phyloP scores from a whole-genome alignment of 1,284 basidiomycete species.

The Sanguinoderma infundibulare region DNA sequence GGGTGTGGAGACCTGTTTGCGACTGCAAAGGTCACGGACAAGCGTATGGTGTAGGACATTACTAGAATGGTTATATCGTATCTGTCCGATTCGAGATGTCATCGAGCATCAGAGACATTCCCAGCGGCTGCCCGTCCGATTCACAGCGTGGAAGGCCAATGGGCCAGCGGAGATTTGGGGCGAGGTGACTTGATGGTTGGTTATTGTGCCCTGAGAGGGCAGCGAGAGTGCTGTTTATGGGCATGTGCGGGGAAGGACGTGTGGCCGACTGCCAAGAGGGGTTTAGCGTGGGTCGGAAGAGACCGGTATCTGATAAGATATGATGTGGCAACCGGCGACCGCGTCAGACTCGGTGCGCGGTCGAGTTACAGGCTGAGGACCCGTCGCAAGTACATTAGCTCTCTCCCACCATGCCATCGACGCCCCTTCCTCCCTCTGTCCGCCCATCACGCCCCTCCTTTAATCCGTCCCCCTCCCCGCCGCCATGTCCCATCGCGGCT shows the following conservation, averaged over 20 bases:
- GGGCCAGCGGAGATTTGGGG: no score
- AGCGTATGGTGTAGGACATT: background rate
- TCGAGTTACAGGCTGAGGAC: no score
- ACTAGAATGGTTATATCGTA: no score
- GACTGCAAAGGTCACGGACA: background rate
- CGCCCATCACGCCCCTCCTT: constrained; percentile 1
- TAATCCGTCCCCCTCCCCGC: background rate
- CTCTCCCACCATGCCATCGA: constrained; percentile 9
- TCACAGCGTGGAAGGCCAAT: no score
- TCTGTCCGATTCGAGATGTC: no score
- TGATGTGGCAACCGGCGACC: constrained; percentile 11
- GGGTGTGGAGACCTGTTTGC: background rate
- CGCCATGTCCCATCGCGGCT: constrained; percentile 20
- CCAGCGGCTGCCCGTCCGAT: no score
- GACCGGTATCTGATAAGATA: constrained; percentile 26
- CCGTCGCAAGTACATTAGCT: constrained; percentile 1
- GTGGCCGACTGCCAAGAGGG: background rate
- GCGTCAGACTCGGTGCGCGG: no score
- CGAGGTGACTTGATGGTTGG: no score
- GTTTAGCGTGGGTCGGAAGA: background rate
- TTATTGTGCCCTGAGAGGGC: background rate
- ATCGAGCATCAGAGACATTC: no score
- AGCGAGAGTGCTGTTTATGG: background rate
- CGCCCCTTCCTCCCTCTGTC: background rate
- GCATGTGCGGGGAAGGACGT: background rate